Percentiles rank a stretch among this genome's conserved stretches.
Conservation (phyloP, 1,139 yeast genomes). For the Hansenula anomala region DNA sequence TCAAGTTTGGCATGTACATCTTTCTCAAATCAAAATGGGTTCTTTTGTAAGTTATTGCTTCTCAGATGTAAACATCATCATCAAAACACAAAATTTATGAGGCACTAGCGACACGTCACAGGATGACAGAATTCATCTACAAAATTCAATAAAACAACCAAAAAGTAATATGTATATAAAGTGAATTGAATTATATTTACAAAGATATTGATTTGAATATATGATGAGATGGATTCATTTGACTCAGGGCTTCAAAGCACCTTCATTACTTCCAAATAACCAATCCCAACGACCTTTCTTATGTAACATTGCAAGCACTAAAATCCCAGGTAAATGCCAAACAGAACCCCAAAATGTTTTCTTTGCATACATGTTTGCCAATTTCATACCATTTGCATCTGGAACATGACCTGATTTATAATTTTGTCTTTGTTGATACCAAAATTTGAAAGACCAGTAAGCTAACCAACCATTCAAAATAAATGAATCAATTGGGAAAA, state of each 20-base stretch:
- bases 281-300: slow-evolving; percentile 96
- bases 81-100: too few relatives aligned
- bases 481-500: slow-evolving; percentile 75
- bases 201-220: too few relatives aligned
- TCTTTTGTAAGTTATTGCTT: neutral
- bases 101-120: too few relatives aligned
- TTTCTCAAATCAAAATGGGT: neutral
- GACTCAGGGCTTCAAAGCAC: slow-evolving; percentile 1
- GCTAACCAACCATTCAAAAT: slow-evolving; percentile 83
- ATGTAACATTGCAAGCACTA: slow-evolving; percentile 89
- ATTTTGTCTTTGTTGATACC: slow-evolving; percentile 68
- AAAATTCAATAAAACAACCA: too few relatives aligned
- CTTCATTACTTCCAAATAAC: slow-evolving; percentile 29
- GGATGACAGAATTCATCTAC: too few relatives aligned
- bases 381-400: slow-evolving; percentile 47
- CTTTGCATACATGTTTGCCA: slow-evolving; percentile 67
- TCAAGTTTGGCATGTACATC: slow-evolving; percentile 44
- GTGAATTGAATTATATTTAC: neutral
- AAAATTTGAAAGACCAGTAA: slow-evolving; percentile 74
- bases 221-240: neutral
- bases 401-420: slow-evolving; percentile 38
- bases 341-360: slow-evolving; percentile 93
- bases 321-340: slow-evolving; percentile 86
- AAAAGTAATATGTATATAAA: too few relatives aligned
- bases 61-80: neutral